phyloP scores from a whole-genome alignment of 2,329 filamentous ascomycete species.

The Diaporthe destruens region DNA sequence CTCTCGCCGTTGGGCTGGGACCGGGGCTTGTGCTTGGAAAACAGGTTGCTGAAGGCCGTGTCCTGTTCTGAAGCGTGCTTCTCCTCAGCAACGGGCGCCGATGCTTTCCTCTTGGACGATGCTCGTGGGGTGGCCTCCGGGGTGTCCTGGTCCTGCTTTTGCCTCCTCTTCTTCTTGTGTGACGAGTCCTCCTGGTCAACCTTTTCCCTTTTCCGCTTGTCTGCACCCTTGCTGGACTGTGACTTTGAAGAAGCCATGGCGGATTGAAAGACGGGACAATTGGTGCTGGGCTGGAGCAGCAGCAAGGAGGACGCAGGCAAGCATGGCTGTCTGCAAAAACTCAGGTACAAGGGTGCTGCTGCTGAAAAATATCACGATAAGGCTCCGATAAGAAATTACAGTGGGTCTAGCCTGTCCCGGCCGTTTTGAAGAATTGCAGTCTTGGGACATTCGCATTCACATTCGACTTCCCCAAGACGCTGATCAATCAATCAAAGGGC shows the following conservation, averaged over 20 bases:
- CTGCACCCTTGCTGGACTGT: slow-evolving; percentile 38
- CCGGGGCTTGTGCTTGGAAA: slow-evolving; percentile 13
- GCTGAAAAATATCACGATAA: slow-evolving; percentile 43
- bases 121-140: slow-evolving; percentile 33
- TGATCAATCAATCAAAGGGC: slow-evolving; percentile 26
- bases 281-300: slow-evolving; percentile 30
- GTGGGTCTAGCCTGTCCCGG: slow-evolving; percentile 34
- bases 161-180: slow-evolving; percentile 43
- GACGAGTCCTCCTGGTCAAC: slow-evolving; percentile 42
- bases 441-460: not conserved
- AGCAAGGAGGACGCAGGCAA: slow-evolving; percentile 9
- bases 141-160: slow-evolving; percentile 34
- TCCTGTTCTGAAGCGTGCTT: slow-evolving; percentile 32
- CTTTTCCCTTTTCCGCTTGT: slow-evolving; percentile 44
- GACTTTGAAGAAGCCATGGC: slow-evolving; percentile 42
- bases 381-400: slow-evolving; percentile 41
- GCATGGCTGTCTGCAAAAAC: slow-evolving; percentile 45
- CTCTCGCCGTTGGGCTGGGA: slow-evolving; percentile 9
- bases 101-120: slow-evolving; percentile 31
- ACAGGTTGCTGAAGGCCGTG: slow-evolving; percentile 3
- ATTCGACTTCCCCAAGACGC: not conserved
- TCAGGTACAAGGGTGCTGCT: slow-evolving; percentile 29
- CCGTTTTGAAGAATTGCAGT: slow-evolving; percentile 55
- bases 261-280: not conserved
- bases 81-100: slow-evolving; percentile 37